phyloP scores from a whole-genome alignment of 176 grass and related monocot genomes.

The Musa schizocarpa region DNA sequence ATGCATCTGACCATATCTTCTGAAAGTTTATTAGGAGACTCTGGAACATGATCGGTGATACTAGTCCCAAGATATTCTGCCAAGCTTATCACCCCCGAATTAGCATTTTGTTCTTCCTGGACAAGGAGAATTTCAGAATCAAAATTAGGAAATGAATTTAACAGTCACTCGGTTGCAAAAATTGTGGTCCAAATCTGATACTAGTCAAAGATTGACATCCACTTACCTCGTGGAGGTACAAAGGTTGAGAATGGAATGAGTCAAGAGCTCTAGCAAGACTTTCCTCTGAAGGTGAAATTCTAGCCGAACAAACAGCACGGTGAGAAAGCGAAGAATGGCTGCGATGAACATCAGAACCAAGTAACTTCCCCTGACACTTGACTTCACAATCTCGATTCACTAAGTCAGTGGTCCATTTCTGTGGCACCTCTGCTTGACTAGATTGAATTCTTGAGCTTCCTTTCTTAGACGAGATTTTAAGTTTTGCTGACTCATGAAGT shows the following conservation, averaged over 20 bases:
- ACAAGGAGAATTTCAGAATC: not conserved
- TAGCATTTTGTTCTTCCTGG: conserved; percentile 45
- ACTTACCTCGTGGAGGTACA: conserved; percentile 69
- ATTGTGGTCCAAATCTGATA: not conserved
- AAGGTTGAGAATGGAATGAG: conserved; percentile 78
- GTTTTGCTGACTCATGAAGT: conserved; percentile 18
- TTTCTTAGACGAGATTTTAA: conserved; percentile 18
- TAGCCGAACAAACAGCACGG: conserved; percentile 51
- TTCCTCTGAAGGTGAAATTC: conserved; percentile 82
- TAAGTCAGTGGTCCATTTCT: conserved; percentile 21
- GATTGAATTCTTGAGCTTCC: conserved; percentile 18
- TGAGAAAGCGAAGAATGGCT: conserved; percentile 66
- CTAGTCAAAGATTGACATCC: not conserved
- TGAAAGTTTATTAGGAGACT: conserved; percentile 81
- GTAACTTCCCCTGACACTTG: conserved; percentile 20
- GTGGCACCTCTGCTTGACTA: conserved; percentile 20
- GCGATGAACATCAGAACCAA: conserved; percentile 31
- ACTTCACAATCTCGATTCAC: conserved; percentile 34
- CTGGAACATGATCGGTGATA: conserved; percentile 69
- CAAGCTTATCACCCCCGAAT: conserved; percentile 70
- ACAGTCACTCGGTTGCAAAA: conserved; percentile 6
- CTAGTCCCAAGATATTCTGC: conserved; percentile 89
- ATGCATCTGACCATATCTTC: conserved; percentile 96
- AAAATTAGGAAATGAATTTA: not conserved
- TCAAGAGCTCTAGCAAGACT: conserved; percentile 81